Conservation (phyloP, 768 basidiomycete species). For the Leccinum arenicola region DNA sequence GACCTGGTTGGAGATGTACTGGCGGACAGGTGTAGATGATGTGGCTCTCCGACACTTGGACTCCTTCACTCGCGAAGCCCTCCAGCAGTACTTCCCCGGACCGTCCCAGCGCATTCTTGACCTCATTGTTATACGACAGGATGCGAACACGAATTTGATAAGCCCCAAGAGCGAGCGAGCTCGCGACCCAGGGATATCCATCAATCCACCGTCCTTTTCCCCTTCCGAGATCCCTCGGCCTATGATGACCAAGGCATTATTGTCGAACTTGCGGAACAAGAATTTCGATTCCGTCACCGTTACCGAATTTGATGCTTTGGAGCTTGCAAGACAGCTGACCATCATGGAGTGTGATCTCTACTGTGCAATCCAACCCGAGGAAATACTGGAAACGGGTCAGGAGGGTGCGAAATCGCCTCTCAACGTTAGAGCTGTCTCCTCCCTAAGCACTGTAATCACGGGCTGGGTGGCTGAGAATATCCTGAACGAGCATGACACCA, state of each 20-base stretch:
- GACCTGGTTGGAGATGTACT: conserved; percentile 89
- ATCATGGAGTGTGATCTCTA: conserved; percentile 91
- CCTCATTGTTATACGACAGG: conserved; percentile 54
- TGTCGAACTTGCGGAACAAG: conserved; percentile 63
- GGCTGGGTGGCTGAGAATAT: conserved; percentile 97
- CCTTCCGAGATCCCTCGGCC: conserved; percentile 81
- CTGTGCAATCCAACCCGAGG: conserved; percentile 81
- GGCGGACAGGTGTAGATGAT: conserved; percentile 76
- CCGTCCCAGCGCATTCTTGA: conserved; percentile 75
- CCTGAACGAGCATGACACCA: conserved; percentile 83
- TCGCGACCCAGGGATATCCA: conserved; percentile 74
- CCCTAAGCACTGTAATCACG: conserved; percentile 88
- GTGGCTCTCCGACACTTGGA: conserved; percentile 54
- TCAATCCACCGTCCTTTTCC: conserved; percentile 54
- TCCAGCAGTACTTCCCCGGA: conserved; percentile 59
- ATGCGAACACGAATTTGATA: conserved; percentile 44
- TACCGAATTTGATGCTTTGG: conserved; percentile 91
- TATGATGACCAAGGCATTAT: conserved; percentile 75
- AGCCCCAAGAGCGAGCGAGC: conserved; percentile 60
- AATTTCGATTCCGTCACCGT: conserved; percentile 61
- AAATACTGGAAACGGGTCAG: conserved; percentile 82
- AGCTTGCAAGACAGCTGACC: conserved; percentile 91
- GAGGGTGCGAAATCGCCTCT: conserved; percentile 59
- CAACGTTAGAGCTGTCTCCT: conserved; percentile 81
- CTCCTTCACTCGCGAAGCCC: conserved; percentile 59